Percentiles rank a stretch among this genome's conserved stretches.
These are phyloP conservation scores for Paramecium tetraurelia DNA, from an alignment of 73 alveolate genomes.

Conservation along the genomic window DNA sequence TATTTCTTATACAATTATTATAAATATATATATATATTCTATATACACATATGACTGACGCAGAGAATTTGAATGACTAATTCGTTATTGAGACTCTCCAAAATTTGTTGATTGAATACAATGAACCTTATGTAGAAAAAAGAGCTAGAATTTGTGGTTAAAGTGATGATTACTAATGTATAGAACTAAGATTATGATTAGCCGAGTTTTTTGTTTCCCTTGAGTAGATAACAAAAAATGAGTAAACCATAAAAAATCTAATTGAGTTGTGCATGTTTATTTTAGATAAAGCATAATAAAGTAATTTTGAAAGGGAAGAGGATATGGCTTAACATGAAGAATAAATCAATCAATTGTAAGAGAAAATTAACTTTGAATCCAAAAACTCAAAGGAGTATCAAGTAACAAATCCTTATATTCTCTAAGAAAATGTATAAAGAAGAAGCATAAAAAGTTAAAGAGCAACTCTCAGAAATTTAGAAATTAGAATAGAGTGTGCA, in stretches of 20 bases:
- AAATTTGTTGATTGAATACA: background rate
- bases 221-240: constrained; percentile 4
- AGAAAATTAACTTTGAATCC: background rate
- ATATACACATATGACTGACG: background rate
- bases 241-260: background rate
- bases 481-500: background rate
- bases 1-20: background rate
- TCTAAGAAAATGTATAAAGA: constrained; percentile 3
- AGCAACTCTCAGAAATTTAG: background rate
- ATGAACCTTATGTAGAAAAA: constrained; percentile 15
- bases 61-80: background rate
- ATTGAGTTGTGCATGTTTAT: constrained; percentile 19
- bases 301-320: background rate
- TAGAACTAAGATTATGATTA: background rate
- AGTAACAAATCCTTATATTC: background rate
- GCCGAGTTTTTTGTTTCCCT: background rate
- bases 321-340: constrained; percentile 17
- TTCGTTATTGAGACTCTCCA: background rate
- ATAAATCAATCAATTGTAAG: background rate
- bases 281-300: background rate
- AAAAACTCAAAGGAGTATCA: background rate
- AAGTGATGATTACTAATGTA: background rate
- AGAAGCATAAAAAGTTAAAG: background rate
- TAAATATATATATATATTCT: background rate
- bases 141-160: background rate